These are phyloP conservation scores for Kappamyces sp. DNA, from an alignment of 192 early-diverging fungal species.

Conservation along the genomic window DNA sequence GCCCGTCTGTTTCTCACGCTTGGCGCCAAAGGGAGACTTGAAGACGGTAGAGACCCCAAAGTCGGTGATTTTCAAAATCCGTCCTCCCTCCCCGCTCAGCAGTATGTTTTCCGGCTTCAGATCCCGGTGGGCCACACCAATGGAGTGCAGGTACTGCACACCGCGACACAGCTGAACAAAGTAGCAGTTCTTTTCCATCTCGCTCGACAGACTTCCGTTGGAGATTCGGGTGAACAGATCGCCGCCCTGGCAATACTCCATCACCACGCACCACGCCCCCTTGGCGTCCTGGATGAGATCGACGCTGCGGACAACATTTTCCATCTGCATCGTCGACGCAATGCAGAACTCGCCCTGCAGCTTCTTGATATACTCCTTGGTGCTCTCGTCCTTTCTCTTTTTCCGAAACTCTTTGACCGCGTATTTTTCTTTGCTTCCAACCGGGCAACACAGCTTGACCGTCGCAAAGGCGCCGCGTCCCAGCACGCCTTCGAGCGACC, in stretches of 20 bases:
- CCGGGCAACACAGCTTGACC: constrained; percentile 72
- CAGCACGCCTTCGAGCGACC: constrained; percentile 65
- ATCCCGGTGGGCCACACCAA: constrained; percentile 96
- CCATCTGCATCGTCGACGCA: constrained; percentile 80
- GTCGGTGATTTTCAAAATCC: constrained; percentile 93
- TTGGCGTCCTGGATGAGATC: constrained; percentile 91
- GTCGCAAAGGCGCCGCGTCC: constrained; percentile 89
- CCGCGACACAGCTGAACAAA: constrained; percentile 89
- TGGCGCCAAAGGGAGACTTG: constrained; percentile 75
- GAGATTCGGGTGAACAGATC: constrained; percentile 81
- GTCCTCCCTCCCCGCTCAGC: constrained; percentile 61
- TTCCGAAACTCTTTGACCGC: constrained; percentile 94
- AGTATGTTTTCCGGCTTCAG: constrained; percentile 92
- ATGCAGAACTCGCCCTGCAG: constrained; percentile 94
- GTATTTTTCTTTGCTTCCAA: constrained; percentile 56
- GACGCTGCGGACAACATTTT: constrained; percentile 88
- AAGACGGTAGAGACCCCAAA: constrained; percentile 98
- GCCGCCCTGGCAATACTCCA: constrained; percentile 94
- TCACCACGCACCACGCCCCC: constrained; percentile 59
- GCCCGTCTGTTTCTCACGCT: constrained; percentile 74
- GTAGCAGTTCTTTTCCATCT: constrained; percentile 46
- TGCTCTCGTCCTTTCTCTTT: constrained; percentile 70
- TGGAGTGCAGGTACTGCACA: constrained; percentile 81
- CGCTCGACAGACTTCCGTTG: constrained; percentile 54
- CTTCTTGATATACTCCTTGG: constrained; percentile 92